Percentiles rank a stretch among this genome's conserved stretches.
Evolutionary conservation across 2,329 filamentous ascomycete genomes (phyloP).

Genomic region (Immersiporthe knoxdaviesiana): DNA sequence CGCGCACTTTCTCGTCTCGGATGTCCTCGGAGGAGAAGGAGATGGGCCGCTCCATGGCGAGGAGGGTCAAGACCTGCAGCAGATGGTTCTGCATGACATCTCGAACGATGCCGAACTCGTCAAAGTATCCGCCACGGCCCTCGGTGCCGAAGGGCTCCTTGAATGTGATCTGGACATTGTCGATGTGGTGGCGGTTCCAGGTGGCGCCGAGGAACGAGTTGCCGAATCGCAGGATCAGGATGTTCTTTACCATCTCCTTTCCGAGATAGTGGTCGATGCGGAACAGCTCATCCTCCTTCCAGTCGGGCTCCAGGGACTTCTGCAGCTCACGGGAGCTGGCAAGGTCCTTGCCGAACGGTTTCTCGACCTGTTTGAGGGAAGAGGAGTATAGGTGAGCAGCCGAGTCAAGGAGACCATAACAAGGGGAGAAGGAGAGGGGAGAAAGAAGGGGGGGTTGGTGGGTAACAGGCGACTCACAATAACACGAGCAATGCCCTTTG

Average conservation of each 20-base stretch:
- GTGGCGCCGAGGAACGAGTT: constrained; percentile 99
- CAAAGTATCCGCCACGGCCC: constrained; percentile 96
- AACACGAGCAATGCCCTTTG: constrained; percentile 86
- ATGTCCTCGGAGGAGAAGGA: constrained; percentile 98
- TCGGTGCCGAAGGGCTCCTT: constrained; percentile 99
- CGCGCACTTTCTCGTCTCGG: constrained; percentile 97
- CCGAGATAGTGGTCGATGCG: constrained; percentile 99
- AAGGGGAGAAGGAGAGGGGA: too few species aligned
- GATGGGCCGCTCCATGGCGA: constrained; percentile 97
- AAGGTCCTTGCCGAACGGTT: constrained; percentile 98
- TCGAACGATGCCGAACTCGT: constrained; percentile 98
- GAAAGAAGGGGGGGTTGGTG: too few species aligned
- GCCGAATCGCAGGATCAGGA: constrained; percentile 94
- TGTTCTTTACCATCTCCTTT: constrained; percentile 99
- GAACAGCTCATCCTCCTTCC: constrained; percentile 98
- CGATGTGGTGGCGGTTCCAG: constrained; percentile 99
- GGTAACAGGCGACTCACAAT: constrained; percentile 68
- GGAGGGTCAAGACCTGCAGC: constrained; percentile 90
- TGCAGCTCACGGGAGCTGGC: constrained; percentile 92
- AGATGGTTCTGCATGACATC: constrained; percentile 99
- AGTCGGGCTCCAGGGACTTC: constrained; percentile 92
- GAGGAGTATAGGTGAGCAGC: constrained; percentile 27
- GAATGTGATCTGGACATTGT: constrained; percentile 98
- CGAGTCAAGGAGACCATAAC: neutral
- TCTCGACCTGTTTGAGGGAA: constrained; percentile 75